Conservation (phyloP, 2,329 filamentous ascomycete genomes). For the Pleurostoma richardsiae region DNA sequence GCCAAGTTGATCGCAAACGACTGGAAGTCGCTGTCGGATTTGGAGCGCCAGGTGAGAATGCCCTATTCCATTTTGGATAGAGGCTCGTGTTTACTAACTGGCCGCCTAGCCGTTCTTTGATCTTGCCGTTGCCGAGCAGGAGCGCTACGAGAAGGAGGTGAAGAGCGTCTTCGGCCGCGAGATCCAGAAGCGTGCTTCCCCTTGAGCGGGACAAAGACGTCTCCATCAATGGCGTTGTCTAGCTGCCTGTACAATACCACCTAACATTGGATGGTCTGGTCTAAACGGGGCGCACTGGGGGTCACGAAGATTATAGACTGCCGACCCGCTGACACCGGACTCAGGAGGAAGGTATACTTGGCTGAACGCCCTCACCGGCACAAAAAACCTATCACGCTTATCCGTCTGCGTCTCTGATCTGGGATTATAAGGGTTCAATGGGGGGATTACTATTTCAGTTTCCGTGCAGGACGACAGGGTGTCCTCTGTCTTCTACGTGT, state of each 20-base stretch:
- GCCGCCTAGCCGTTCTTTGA: slow-evolving; percentile 28
- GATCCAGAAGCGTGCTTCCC: background rate
- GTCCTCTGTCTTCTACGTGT: no score
- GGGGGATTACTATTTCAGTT: no score
- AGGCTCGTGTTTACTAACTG: slow-evolving; percentile 1
- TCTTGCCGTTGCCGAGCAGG: slow-evolving; percentile 18
- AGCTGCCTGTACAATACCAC: background rate
- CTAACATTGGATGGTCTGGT: background rate
- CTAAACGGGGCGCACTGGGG: background rate
- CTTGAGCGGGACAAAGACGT: background rate
- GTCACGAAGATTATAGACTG: no score
- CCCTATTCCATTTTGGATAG: background rate
- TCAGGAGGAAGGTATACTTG: no score
- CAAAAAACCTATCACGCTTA: no score
- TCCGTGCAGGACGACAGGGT: no score
- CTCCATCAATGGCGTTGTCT: no score
- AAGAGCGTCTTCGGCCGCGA: slow-evolving; percentile 12
- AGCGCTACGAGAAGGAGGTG: slow-evolving; percentile 24
- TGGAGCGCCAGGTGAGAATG: slow-evolving; percentile 34
- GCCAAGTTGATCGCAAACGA: slow-evolving; percentile 20
- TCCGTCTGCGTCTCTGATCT: no score
- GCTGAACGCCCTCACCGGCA: no score
- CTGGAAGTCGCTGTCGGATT: slow-evolving; percentile 37
- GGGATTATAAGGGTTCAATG: no score
- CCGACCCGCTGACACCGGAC: no score